These are phyloP conservation scores for Starmerella floris DNA, from an alignment of 805 yeast genomes.

Conservation along the genomic window DNA sequence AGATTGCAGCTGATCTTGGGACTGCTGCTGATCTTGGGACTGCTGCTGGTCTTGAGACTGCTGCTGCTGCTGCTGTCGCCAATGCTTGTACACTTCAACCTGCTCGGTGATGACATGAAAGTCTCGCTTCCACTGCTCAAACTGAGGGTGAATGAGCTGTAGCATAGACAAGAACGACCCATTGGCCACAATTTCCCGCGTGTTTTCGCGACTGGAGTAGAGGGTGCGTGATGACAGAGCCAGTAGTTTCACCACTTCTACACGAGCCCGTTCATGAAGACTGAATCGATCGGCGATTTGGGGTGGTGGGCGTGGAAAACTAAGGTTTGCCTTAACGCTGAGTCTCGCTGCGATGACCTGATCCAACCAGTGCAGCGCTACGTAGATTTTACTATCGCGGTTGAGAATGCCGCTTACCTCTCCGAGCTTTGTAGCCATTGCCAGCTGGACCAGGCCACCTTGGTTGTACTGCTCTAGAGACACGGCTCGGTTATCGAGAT, in stretches of 20 bases:
- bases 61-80: no score
- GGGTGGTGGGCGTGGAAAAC: conserved; percentile 29
- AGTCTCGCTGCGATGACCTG: conserved; percentile 69
- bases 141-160: conserved; percentile 58
- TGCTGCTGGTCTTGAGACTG: no score
- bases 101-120: conserved; percentile 27
- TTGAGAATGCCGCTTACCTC: conserved; percentile 77
- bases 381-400: conserved; percentile 53
- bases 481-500: not conserved
- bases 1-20: no score
- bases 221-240: conserved; percentile 73
- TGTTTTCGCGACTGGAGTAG: conserved; percentile 39
- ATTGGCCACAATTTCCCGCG: conserved; percentile 25
- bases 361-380: conserved; percentile 78
- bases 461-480: conserved; percentile 28
- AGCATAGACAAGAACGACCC: conserved; percentile 49
- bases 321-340: conserved; percentile 64
- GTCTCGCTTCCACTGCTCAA: conserved; percentile 64
- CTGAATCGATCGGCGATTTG: not conserved
- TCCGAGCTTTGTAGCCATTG: conserved; percentile 73
- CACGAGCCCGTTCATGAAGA: conserved; percentile 50
- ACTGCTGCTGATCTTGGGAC: no score
- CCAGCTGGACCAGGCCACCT: conserved; percentile 89
- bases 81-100: conserved; percentile 17
- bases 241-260: conserved; percentile 66